Percentiles rank a stretch among this genome's conserved stretches.
These are phyloP conservation scores for Fusarium burgessii DNA, from an alignment of 2,329 filamentous ascomycete species.

Conservation along the genomic window DNA sequence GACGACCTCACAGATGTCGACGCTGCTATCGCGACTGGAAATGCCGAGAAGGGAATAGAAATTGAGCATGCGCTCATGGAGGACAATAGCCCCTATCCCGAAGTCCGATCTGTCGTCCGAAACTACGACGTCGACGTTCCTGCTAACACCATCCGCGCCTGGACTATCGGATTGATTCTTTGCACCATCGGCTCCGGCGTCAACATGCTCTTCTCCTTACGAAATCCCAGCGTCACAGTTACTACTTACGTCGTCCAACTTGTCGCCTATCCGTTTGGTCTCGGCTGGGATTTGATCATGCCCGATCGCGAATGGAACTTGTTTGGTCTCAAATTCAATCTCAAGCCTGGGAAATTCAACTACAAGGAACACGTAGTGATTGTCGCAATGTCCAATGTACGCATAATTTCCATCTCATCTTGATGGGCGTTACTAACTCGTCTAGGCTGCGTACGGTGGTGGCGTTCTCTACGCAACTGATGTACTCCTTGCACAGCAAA, in stretches of 20 bases:
- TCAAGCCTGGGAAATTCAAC: conserved; percentile 69
- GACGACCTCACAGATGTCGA: conserved; percentile 72
- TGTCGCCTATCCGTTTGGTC: conserved; percentile 69
- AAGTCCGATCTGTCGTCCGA: conserved; percentile 73
- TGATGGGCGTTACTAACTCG: conserved; percentile 30
- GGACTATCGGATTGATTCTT: conserved; percentile 70
- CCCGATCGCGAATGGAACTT: conserved; percentile 64
- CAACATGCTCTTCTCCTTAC: conserved; percentile 71
- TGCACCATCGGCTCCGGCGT: conserved; percentile 72
- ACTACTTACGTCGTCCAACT: conserved; percentile 73
- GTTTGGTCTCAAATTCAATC: conserved; percentile 66
- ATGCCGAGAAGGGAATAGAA: conserved; percentile 67
- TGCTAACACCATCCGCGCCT: conserved; percentile 73
- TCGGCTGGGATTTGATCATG: conserved; percentile 66
- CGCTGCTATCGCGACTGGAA: conserved; percentile 64
- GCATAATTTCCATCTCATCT: conserved; percentile 40
- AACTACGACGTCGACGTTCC: conserved; percentile 74
- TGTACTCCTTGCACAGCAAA: conserved; percentile 61
- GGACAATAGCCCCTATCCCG: conserved; percentile 75
- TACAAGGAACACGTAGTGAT: conserved; percentile 72
- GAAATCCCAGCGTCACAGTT: conserved; percentile 69
- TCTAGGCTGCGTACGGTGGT: conserved; percentile 68
- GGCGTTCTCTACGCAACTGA: conserved; percentile 68
- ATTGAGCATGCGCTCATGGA: conserved; percentile 70
- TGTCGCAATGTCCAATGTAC: conserved; percentile 73